A percentile compares a stretch with the other conserved stretches of the same genome.
Evolutionary conservation across 192 early-diverging fungal species (phyloP).

Genomic region (Diversispora eburnea): DNA sequence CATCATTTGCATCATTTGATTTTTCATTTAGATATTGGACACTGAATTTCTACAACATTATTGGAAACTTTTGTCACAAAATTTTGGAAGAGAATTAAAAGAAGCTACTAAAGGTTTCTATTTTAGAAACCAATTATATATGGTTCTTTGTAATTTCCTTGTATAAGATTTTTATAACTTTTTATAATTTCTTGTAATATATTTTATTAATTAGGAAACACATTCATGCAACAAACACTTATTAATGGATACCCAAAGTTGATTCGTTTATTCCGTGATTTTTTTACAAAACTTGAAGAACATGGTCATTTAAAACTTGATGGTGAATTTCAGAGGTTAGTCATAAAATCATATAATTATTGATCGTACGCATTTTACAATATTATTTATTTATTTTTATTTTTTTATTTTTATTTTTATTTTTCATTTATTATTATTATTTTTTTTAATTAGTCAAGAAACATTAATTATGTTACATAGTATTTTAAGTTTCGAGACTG

Average conservation of each 20-base stretch:
- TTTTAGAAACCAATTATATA: not conserved
- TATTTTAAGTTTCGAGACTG: slow-evolving; percentile 37
- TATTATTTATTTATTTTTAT: not conserved
- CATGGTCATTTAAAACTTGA: slow-evolving; percentile 37
- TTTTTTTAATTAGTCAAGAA: slow-evolving; percentile 32
- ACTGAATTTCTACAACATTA: slow-evolving; percentile 52
- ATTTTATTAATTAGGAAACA: slow-evolving; percentile 36
- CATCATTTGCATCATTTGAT: too few species aligned
- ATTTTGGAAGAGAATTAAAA: slow-evolving; percentile 52
- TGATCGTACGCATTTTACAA: not conserved
- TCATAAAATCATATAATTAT: too few species aligned
- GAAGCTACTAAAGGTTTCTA: slow-evolving; percentile 47
- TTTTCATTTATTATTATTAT: not conserved
- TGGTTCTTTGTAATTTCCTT: too few species aligned
- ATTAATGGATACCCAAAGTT: slow-evolving; percentile 52
- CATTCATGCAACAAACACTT: slow-evolving; percentile 51
- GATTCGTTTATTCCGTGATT: slow-evolving; percentile 47
- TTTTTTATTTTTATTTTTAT: slow-evolving; percentile 17
- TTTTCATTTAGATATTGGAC: slow-evolving; percentile 38
- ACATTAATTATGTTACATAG: slow-evolving; percentile 39
- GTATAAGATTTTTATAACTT: not conserved
- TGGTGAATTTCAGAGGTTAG: slow-evolving; percentile 53
- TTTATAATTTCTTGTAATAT: not conserved
- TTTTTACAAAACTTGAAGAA: slow-evolving; percentile 52
- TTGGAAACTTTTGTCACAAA: slow-evolving; percentile 49